phyloP scores from a whole-genome alignment of 164 flowering plant genomes.

The Tetrastigma voinierianum region DNA sequence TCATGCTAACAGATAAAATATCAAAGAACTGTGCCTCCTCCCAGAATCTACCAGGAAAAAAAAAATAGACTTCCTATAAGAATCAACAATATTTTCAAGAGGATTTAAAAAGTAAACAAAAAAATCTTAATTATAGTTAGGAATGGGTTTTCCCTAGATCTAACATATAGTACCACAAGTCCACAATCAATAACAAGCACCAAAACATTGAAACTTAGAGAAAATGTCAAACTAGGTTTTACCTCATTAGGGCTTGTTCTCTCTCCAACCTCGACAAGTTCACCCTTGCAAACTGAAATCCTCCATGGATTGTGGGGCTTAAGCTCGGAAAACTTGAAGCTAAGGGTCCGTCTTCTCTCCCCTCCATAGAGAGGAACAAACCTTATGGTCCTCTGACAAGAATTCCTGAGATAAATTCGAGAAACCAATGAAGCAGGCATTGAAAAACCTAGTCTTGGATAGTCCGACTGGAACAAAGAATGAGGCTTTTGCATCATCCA shows the following conservation, averaged over 20 bases:
- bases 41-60: too few species aligned
- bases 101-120: too few species aligned
- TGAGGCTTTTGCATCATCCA: neutral
- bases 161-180: neutral
- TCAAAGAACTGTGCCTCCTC: too few species aligned
- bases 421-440: constrained; percentile 25
- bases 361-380: constrained; percentile 13
- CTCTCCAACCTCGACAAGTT: constrained; percentile 46
- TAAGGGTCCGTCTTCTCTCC: constrained; percentile 5
- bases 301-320: constrained; percentile 18
- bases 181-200: neutral
- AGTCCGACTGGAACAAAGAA: neutral
- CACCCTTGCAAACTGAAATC: constrained; percentile 24
- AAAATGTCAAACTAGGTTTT: constrained; percentile 2
- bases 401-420: constrained; percentile 12
- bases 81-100: too few species aligned
- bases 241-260: constrained; percentile 84
- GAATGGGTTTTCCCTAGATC: constrained; percentile 2
- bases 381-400: constrained; percentile 13
- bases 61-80: too few species aligned
- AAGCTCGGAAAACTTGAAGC: constrained; percentile 18
- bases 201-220: neutral
- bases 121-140: too few species aligned
- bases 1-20: too few species aligned
- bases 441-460: constrained; percentile 37